A percentile compares a stretch with the other conserved stretches of the same genome.
Conservation (phyloP, 2,329 filamentous ascomycete species). For the Polychaeton citri region DNA sequence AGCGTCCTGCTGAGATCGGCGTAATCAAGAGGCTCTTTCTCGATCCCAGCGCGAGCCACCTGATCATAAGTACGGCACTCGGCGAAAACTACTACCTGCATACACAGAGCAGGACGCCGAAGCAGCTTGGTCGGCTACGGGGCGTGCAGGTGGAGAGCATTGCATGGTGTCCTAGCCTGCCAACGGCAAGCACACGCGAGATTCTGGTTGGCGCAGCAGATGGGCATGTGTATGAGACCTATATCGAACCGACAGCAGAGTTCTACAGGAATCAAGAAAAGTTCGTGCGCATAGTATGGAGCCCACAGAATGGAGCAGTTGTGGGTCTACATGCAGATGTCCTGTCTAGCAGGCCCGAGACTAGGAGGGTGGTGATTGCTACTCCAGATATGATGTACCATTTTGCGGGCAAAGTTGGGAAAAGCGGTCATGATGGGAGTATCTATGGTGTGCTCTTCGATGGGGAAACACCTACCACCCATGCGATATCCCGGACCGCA, state of each 20-base stretch:
- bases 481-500: slow-evolving; percentile 55
- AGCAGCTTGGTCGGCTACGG: slow-evolving; percentile 66
- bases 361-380: slow-evolving; percentile 64
- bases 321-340: slow-evolving; percentile 77
- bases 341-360: slow-evolving; percentile 53
- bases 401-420: slow-evolving; percentile 63
- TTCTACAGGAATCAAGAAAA: slow-evolving; percentile 94
- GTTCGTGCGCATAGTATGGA: slow-evolving; percentile 74
- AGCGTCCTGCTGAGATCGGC: slow-evolving; percentile 79
- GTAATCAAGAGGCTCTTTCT: slow-evolving; percentile 94
- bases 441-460: slow-evolving; percentile 86
- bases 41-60: slow-evolving; percentile 88
- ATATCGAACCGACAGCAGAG: slow-evolving; percentile 85
- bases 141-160: slow-evolving; percentile 79
- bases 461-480: slow-evolving; percentile 61
- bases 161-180: slow-evolving; percentile 87
- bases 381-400: slow-evolving; percentile 70
- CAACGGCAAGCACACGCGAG: slow-evolving; percentile 86
- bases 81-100: slow-evolving; percentile 98
- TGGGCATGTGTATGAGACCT: slow-evolving; percentile 88
- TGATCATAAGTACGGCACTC: slow-evolving; percentile 78
- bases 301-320: slow-evolving; percentile 67
- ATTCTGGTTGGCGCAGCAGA: slow-evolving; percentile 87
- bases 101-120: slow-evolving; percentile 80
- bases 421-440: slow-evolving; percentile 62